Evolutionary conservation across 2,329 filamentous ascomycete species (phyloP), one percentile per base, ranked within the genome.

Genomic region (Alternaria ventricosa): DNA sequence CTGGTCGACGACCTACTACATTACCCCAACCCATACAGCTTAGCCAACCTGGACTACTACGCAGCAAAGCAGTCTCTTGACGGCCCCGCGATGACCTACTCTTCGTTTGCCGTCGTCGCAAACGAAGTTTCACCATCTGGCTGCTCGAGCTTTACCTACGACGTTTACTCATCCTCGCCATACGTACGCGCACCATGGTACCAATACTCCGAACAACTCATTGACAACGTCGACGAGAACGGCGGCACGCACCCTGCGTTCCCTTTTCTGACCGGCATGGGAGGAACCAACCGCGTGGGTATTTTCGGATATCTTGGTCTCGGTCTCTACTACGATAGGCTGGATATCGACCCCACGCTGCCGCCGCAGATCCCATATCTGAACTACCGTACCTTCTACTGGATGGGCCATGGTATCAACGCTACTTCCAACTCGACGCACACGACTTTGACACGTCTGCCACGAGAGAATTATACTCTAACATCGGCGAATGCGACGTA

Each of bases 21-120:
- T 59, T 91, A 87, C 66, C 84, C 85, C 5, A 82, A 87, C 53
- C 86, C 87, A 46, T 83, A 86, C 68, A 84, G 84, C 13, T 75
- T 87, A 50, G 83, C 81, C 28, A 87, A 92, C 67, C 78, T 92
- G 20, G 88, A 91, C 69, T 92, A 91, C 71, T 92, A 92, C 71
- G 89, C 90, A 5, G 87, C 87, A 47, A 89, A 88, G 58, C 90
- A 92, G 77, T 90, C 89, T 1, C 80, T 86, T 1, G 85, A 91
- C 67, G 90, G 90, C 0, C 90, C 90, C 1, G 90, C 87, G 4
- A 92, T 92, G 90, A 92, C 90, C 2, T 92, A 90, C 76, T 88
- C 88, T 10, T 87, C 90, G 10, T 92, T 91, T 77, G 87, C 87
- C 50, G 87, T 92, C 51, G 87, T 89, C 28, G 89, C 90, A 13